Conservation (phyloP, 2,329 filamentous ascomycete species). For the Phialophora expanda region DNA sequence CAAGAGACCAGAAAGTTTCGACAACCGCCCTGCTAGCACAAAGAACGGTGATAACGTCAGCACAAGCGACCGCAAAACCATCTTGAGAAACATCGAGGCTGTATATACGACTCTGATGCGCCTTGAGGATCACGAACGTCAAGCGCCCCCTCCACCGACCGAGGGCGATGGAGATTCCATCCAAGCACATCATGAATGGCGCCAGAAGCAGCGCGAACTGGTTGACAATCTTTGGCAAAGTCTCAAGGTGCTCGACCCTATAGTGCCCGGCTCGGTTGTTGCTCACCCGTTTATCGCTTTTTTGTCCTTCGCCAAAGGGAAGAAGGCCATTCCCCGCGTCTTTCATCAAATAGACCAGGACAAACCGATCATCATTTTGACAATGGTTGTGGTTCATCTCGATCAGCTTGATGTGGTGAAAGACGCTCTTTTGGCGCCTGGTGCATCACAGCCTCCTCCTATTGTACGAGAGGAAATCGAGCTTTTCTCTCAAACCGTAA, state of each 20-base stretch:
- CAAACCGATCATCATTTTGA: constrained; percentile 89
- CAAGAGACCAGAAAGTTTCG: constrained; percentile 77
- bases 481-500: constrained; percentile 83
- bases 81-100: constrained; percentile 83
- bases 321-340: constrained; percentile 91
- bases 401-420: constrained; percentile 90
- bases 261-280: constrained; percentile 70
- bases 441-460: constrained; percentile 74
- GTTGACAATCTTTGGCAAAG: constrained; percentile 83
- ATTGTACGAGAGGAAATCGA: constrained; percentile 89
- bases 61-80: constrained; percentile 76
- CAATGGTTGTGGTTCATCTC: constrained; percentile 92
- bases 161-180: constrained; percentile 68
- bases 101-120: constrained; percentile 89
- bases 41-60: constrained; percentile 59
- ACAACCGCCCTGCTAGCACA: constrained; percentile 54
- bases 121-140: constrained; percentile 89
- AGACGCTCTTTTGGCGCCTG: constrained; percentile 73
- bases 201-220: constrained; percentile 70
- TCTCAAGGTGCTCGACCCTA: constrained; percentile 91
- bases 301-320: constrained; percentile 91
- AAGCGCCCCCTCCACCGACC: constrained; percentile 71
- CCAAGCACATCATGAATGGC: constrained; percentile 79
- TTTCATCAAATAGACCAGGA: constrained; percentile 92
- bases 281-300: constrained; percentile 95